These are phyloP conservation scores for Anethum foeniculum DNA, from an alignment of 140 eudicot genomes.

Conservation along the genomic window DNA sequence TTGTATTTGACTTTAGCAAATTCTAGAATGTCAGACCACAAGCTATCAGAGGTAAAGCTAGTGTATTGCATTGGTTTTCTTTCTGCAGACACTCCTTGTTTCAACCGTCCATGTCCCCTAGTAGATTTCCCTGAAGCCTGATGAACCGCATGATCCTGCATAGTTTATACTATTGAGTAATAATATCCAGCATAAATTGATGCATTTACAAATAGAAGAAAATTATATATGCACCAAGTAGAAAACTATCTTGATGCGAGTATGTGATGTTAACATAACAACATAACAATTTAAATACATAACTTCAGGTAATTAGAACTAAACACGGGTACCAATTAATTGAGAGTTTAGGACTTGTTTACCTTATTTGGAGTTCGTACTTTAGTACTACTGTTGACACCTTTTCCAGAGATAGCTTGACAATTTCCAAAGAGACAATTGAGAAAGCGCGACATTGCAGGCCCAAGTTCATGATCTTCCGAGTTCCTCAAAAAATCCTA, in stretches of 20 bases:
- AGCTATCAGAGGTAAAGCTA: slow-evolving; percentile 52
- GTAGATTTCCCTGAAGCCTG: slow-evolving; percentile 49
- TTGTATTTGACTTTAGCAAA: slow-evolving; percentile 81
- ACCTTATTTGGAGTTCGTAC: slow-evolving; percentile 73
- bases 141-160: slow-evolving; percentile 47
- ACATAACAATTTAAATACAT: not conserved
- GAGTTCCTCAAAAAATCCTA: slow-evolving; percentile 81
- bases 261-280: not conserved
- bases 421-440: slow-evolving; percentile 83
- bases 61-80: slow-evolving; percentile 42
- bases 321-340: not conserved
- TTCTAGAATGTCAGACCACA: slow-evolving; percentile 77
- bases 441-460: slow-evolving; percentile 63
- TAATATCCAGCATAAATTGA: not conserved
- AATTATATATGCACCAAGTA: not conserved
- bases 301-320: not conserved
- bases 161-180: not conserved
- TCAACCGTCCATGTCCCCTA: slow-evolving; percentile 47
- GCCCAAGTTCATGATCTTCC: slow-evolving; percentile 89
- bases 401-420: slow-evolving; percentile 45
- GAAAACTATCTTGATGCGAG: not conserved
- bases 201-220: not conserved
- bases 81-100: slow-evolving; percentile 34
- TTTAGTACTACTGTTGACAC: slow-evolving; percentile 26
- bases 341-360: not conserved